Conservation (phyloP, 371 early-diverging fungal species). For the Zychaea mexicana region DNA sequence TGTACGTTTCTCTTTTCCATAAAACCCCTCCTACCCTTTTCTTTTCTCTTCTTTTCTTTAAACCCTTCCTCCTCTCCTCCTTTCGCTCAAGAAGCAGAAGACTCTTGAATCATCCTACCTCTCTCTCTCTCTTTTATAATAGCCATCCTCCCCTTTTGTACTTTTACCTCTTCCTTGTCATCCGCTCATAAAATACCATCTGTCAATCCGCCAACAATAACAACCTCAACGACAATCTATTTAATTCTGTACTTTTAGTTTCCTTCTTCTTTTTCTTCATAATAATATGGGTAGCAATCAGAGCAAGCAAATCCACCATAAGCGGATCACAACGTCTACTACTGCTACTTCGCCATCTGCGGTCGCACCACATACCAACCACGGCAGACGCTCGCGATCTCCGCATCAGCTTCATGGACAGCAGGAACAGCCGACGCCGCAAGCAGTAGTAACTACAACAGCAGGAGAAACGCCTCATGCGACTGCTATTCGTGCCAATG, state of each 20-base stretch:
- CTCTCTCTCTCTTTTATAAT: not conserved
- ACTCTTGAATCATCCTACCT: not conserved
- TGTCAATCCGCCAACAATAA: not conserved
- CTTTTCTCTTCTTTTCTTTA: not conserved
- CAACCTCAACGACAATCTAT: not conserved
- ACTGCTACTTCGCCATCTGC: not conserved
- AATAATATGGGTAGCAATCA: constrained; percentile 18
- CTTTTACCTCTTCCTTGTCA: not conserved
- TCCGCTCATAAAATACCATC: not conserved
- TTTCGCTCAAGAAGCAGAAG: not conserved
- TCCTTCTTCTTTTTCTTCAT: not conserved
- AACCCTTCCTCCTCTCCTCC: too few species aligned
- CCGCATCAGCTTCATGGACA: not conserved
- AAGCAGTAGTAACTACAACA: not conserved
- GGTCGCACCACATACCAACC: not conserved
- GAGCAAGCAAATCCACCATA: constrained; percentile 4
- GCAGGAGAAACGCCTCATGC: not conserved
- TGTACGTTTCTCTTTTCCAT: constrained; percentile 3
- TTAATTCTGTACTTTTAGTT: constrained; percentile 3
- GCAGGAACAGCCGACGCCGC: not conserved
- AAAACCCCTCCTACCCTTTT: not conserved
- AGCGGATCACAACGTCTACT: not conserved
- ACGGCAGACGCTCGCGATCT: not conserved
- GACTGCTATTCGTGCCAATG: too few species aligned
- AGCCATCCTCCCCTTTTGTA: not conserved